Conservation (phyloP, 257 asterid species). For the Capsicum chinense region DNA sequence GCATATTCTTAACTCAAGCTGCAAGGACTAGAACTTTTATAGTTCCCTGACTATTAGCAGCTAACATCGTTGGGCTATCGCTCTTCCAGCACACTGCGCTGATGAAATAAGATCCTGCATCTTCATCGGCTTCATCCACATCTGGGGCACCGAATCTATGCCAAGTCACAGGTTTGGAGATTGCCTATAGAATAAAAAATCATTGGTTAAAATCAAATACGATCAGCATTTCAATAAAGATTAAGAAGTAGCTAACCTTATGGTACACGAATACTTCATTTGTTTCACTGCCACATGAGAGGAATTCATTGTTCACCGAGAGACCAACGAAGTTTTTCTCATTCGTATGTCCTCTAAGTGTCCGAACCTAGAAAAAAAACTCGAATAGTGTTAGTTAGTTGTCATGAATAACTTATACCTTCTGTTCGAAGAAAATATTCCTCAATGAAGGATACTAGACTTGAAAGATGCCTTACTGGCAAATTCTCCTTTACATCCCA, state of each 20-base stretch:
- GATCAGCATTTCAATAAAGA: not conserved
- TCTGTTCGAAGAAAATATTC: not conserved
- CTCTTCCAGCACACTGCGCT: constrained; percentile 58
- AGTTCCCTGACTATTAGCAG: constrained; percentile 53
- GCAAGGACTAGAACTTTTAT: constrained; percentile 48
- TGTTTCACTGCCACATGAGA: constrained; percentile 56
- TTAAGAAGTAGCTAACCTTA: constrained; percentile 38
- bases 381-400: not conserved
- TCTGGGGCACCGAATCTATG: constrained; percentile 47
- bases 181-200: constrained; percentile 34
- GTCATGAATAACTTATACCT: not conserved
- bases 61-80: constrained; percentile 49
- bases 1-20: constrained; percentile 30
- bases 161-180: constrained; percentile 49
- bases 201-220: not conserved
- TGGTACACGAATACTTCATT: constrained; percentile 54
- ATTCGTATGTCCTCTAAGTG: constrained; percentile 54
- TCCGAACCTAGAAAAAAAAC: constrained; percentile 39
- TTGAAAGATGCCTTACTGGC: constrained; percentile 35
- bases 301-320: constrained; percentile 46
- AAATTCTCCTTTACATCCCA: constrained; percentile 52
- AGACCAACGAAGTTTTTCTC: constrained; percentile 58
- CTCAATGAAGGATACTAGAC: not conserved
- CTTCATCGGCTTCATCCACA: constrained; percentile 44
- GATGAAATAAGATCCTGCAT: constrained; percentile 42